Base-by-base conservation (phyloP, 495 filamentous ascomycete species). In the Pseudoneurospora amorphoporcata region DNA sequence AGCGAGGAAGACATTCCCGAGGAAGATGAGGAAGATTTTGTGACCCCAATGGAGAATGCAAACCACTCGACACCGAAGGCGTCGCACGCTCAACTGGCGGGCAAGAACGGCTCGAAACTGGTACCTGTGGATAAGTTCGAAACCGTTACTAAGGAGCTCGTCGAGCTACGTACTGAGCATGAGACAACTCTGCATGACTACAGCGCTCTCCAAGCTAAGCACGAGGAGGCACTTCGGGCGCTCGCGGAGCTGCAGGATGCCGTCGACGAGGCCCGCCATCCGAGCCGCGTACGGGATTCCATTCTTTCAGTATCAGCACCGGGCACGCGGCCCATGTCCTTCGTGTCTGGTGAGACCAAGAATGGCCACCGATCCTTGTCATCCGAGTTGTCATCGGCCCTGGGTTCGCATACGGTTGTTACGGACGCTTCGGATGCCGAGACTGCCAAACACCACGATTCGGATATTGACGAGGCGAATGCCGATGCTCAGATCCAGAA, bases 321-420 rank as follows among this genome's bases (percentile, higher is more conserved):
- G 8, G 85, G 87, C 68, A 89, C 89, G 12, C 86, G 94, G 69
- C 92, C 94, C 16, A 85, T 88, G 70, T 96, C 94, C 91, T 97
- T 97, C 94, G 92, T 98, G 92, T 88, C 90, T 83, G 90, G 88
- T 83, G 91, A 90, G 76, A 86, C 87, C 79, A 94, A 89, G 81
- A 86, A 88, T 86, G 91, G 89, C 84, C 90, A 85, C 82, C 94
- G 91, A 81, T 97, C 94, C 82, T 92, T 98, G 79, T 97, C 92
- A 73, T 94, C 94, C 89, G 94, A 98, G 82, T 90, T 97, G 82
- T 97, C 93, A 84, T 98, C 91, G 85, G 93, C 86, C 88, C 92
- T 91, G 89, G 93, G 91, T 79, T 94, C 92, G 79, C 90, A 88
- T 76, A 86, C 87, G 79, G 89, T 89, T 76, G 83, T 84, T 77